Conservation (phyloP, 2,329 filamentous ascomycete species). For the Xylariales sp. region DNA sequence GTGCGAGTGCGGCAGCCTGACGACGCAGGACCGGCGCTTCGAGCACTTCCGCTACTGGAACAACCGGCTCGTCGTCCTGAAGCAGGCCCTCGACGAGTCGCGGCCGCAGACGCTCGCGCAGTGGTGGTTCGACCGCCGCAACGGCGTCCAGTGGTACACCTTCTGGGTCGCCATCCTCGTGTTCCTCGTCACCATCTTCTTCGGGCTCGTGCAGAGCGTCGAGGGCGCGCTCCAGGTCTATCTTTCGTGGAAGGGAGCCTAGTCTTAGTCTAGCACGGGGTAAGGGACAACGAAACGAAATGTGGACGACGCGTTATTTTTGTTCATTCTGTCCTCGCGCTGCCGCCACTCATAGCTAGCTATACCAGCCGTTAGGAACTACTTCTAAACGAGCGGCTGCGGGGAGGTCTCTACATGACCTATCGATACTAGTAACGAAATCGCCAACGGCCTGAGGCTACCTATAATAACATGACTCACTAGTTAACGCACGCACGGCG, state of each 20-base stretch:
- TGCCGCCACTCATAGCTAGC: no score
- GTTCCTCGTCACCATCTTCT: constrained; percentile 52
- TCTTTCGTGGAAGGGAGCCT: constrained; percentile 25
- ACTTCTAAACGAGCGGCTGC: constrained; percentile 9
- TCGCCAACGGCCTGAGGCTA: background rate
- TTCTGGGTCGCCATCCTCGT: constrained; percentile 60
- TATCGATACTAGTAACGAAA: background rate
- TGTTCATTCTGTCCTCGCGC: background rate
- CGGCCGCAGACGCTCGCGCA: constrained; percentile 51
- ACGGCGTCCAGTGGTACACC: constrained; percentile 58
- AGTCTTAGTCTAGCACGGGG: constrained; percentile 4
- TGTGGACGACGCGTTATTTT: background rate
- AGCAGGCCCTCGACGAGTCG: constrained; percentile 56
- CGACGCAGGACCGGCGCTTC: constrained; percentile 50
- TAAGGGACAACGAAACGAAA: background rate
- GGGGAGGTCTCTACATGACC: background rate
- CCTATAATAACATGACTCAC: background rate
- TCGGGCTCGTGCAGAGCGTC: constrained; percentile 56
- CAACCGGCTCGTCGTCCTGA: constrained; percentile 56
- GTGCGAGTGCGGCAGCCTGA: constrained; percentile 46
- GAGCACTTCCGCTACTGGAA: constrained; percentile 55
- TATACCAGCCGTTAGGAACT: background rate
- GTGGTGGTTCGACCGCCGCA: constrained; percentile 58
- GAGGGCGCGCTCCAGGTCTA: constrained; percentile 57
- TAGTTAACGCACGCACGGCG: no score